Evolutionary conservation across 2,329 filamentous ascomycete species (phyloP), one percentile per base, ranked within the genome.

Genomic region (Bipolaris cookei): DNA sequence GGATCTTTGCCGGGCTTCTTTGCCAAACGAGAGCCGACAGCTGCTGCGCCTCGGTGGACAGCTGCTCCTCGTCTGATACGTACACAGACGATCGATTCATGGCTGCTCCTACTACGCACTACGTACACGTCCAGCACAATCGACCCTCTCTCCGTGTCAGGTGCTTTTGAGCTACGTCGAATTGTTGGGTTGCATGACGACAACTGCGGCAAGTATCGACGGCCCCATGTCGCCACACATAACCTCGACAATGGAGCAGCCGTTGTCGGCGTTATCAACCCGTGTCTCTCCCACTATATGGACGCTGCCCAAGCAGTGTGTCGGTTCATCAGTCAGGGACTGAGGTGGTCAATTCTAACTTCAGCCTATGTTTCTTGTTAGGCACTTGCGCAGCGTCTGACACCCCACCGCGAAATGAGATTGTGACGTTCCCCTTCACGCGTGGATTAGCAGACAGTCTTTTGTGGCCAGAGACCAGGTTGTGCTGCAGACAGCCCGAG

Each of bases 1-100:
- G 43, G 53, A 52, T 46, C 32, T 48, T 57, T 48, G n/a, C 55
- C 41, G 49, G 50, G 48, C 58, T 45, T 48, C 41, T 28, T 28
- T 53, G 56, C 56, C 50, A 37, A 59, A 18, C 45, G 51, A 20
- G 51, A 20, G 54, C 32, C 48, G 43, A 48, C 38, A 38, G 44
- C 56, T 58, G 62, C 57, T 56, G 62, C 57, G 62, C 62, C 58
- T 62, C 56, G 56, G 58, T 51, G 39, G 51, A 34, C 47, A 25
- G 28, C 28, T 11, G 28, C 51, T 42, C 43, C 50, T 47, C 39
- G 44, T 44, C 43, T 56, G 47, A 67, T 57, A 56, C 53, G 51
- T 56, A 44, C 28, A 30, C 28, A 30, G 28, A 30, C 28, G 28
- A 30, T 38, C 43, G 47, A 60, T 53, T 49, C 35, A 55, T 55